Conservation (phyloP, 352 stramenopile genomes). For the Pythium aphanidermatum region DNA sequence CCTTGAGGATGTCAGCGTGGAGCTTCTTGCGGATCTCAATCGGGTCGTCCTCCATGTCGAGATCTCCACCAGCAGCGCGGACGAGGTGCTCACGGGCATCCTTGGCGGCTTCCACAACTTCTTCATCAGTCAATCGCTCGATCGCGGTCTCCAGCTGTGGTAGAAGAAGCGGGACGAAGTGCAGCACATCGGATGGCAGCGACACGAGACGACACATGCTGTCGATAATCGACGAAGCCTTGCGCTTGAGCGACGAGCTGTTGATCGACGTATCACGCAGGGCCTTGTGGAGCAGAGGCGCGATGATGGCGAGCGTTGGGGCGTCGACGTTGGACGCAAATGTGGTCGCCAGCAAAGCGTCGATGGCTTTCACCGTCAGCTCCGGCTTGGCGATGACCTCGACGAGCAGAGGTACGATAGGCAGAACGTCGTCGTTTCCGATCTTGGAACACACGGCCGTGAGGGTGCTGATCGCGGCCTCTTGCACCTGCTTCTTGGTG, state of each 20-base stretch:
- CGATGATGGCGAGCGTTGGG: conserved; percentile 87
- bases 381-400: conserved; percentile 89
- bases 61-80: conserved; percentile 42
- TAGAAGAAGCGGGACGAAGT: conserved; percentile 89
- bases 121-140: conserved; percentile 89
- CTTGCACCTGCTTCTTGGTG: conserved; percentile 92
- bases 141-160: conserved; percentile 91
- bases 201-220: conserved; percentile 91
- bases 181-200: conserved; percentile 83
- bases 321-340: conserved; percentile 91
- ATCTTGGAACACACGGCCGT: conserved; percentile 87
- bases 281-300: conserved; percentile 85
- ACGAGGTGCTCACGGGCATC: conserved; percentile 55
- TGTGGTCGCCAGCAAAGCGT: conserved; percentile 88
- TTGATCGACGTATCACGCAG: conserved; percentile 90
- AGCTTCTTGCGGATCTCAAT: conserved; percentile 52
- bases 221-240: conserved; percentile 90
- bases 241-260: conserved; percentile 88
- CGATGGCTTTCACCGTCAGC: conserved; percentile 88
- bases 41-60: conserved; percentile 45
- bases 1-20: conserved; percentile 35
- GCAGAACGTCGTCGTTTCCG: conserved; percentile 87
- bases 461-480: conserved; percentile 61
- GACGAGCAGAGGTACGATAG: conserved; percentile 87
- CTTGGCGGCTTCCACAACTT: conserved; percentile 74